Conservation (phyloP, 2,329 filamentous ascomycete species). For the Botrytis fragariae region DNA sequence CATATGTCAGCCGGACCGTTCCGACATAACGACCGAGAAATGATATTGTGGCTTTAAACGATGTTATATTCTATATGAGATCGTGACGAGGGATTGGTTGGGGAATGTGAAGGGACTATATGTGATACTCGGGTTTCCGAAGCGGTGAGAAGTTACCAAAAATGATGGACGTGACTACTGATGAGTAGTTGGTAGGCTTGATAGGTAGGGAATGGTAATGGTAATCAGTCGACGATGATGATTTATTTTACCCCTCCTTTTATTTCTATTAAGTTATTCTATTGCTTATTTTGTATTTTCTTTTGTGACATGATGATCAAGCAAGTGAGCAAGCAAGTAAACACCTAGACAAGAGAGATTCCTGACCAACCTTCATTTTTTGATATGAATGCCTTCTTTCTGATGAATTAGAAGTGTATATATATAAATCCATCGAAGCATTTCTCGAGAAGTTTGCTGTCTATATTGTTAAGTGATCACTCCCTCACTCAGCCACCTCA, state of each 20-base stretch:
- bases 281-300: neutral
- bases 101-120: neutral
- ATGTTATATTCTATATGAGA: neutral
- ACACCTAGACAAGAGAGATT: neutral
- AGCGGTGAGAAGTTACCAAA: neutral
- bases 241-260: neutral
- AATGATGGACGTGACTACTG: neutral
- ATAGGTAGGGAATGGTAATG: neutral
- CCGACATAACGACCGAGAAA: conserved; percentile 10
- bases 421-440: neutral
- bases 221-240: neutral
- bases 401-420: neutral
- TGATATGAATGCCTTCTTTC: neutral
- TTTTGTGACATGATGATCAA: neutral
- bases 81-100: neutral
- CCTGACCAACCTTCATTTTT: neutral
- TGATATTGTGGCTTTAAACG: conserved; percentile 6
- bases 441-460: neutral
- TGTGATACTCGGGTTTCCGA: neutral
- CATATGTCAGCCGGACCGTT: conserved; percentile 18
- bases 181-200: neutral
- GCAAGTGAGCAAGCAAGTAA: neutral
- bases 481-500: neutral
- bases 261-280: neutral
- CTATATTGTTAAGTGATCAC: neutral